Conservation (phyloP, 2,329 filamentous ascomycete genomes). For the Alternaria sp. region DNA sequence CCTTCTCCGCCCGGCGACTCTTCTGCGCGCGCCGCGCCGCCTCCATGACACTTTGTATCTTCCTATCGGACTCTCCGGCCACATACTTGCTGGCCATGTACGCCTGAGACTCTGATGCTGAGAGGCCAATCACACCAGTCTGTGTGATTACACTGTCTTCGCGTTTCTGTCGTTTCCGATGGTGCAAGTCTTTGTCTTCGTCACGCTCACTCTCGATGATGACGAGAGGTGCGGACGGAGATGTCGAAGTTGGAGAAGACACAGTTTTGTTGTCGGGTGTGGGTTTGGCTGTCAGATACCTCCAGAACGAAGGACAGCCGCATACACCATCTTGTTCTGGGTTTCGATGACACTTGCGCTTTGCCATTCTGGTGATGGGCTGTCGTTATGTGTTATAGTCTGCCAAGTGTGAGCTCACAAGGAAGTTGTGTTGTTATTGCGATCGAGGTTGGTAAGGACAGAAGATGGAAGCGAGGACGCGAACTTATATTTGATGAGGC, state of each 20-base stretch:
- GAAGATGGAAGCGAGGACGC: neutral
- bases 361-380: neutral
- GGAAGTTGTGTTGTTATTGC: neutral
- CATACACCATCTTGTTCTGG: slow-evolving; percentile 29
- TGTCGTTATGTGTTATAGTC: neutral
- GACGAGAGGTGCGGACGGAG: neutral
- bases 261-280: neutral
- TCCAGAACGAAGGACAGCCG: slow-evolving; percentile 35
- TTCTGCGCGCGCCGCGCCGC: neutral
- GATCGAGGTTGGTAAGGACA: neutral
- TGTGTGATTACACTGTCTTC: neutral
- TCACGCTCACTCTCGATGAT: neutral
- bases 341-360: slow-evolving; percentile 12
- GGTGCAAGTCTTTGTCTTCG: neutral
- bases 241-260: neutral
- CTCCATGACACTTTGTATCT: neutral
- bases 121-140: neutral
- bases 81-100: neutral
- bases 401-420: neutral
- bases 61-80: neutral
- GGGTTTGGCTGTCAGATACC: neutral
- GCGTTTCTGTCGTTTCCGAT: neutral
- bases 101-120: neutral
- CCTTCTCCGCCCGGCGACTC: neutral
- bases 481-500: neutral